Base-by-base conservation (phyloP, 2,329 filamentous ascomycete genomes). In the Trichoderma koningiopsis region DNA sequence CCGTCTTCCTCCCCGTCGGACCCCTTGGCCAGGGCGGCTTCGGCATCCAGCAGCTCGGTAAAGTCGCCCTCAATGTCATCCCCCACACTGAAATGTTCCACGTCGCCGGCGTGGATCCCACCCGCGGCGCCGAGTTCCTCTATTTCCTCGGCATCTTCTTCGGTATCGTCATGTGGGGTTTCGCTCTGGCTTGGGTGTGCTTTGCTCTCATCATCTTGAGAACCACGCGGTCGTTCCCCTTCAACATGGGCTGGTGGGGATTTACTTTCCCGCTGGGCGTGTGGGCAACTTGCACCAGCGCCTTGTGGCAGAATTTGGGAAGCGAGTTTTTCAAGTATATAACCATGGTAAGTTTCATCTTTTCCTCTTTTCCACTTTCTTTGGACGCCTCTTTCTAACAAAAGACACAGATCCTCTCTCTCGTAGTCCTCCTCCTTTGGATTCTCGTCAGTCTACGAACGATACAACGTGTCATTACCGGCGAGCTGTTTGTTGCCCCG, bases 1-100 rank as follows among this genome's bases (percentile, higher is more conserved):
- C 87, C 2, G 86, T 88, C 7, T 91, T 92, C 72, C 79, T 92
- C 0, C 90, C 90, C 0, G 81, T 92, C 0, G 89, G 90, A 0
- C 89, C 90, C 0, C 79, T 91, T 0, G 89, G 89, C 0, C 88
- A 91, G 76, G 90, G 89, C 16, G 88, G 87, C 1, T 92, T 86
- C 74, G 85, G 82, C 60, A 83, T 85, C 52, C 82, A 86, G 76
- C 83, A 86, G 72, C 78, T 84, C 3, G 86, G 86, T 7, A 81
- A 82, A 58, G 82, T 84, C 4, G 83, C 86, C 4, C 73, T 83
- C 60, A 73, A 76, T 4, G 68, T 83, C 3, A 75, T 85, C 24
- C 81, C 81, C 0, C 65, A 78, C 53, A 82, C 79, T 1, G 75
- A 72, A 64, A 79, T 80, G 0, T 86, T 91, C 22, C 82, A 82